Evolutionary conservation across 176 grass and related monocot genomes (phyloP), one percentile per base, ranked within the genome.

Genomic region (Triticum monococcum): DNA sequence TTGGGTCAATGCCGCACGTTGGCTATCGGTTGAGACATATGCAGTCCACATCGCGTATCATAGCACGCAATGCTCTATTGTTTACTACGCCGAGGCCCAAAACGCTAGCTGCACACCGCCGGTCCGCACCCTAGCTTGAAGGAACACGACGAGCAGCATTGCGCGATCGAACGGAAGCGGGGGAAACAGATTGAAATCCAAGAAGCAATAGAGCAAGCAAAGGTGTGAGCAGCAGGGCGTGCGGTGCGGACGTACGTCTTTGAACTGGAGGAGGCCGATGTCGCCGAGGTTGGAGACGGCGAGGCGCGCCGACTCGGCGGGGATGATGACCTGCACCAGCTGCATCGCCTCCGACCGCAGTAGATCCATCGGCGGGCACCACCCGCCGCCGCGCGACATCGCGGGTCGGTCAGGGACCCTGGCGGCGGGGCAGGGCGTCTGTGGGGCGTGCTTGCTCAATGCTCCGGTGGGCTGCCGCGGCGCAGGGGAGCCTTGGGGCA

Each of bases 281-380:
- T 96, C 93, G 64, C 96, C 96, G 61, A 98, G 91, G 85, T 98
- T 92, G 52, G 93, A 91, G 85, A 95, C 79, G 26, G 96, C 90
- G 59, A 89, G 77, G 78, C 95, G 91, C 61, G 88, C 87, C 12
- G 96, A 95, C 66, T 98, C 96, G 2, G 90, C 89, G 2, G 96
- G 96, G 78, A 98, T 94, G 79, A 98, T 96, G 90, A 96, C 88
- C 91, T 95, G 96, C 65, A 95, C 96, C 30, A 98, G 93, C 86
- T 95, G 92, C 97, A 98, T 96, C 90, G 85, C 90, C 92, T 96
- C 97, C 85, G 97, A 99, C 81, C 94, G 94, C 97, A 99, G 91
- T 73, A 98, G 97, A 93, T 99, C 97, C 97, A 96, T 93, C 28
- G 84, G 9, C 32, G 90, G 93, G 89, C 90, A 98, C 32, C 93